Conservation (phyloP, 371 early-diverging fungal species). For the Mortierella sp. region DNA sequence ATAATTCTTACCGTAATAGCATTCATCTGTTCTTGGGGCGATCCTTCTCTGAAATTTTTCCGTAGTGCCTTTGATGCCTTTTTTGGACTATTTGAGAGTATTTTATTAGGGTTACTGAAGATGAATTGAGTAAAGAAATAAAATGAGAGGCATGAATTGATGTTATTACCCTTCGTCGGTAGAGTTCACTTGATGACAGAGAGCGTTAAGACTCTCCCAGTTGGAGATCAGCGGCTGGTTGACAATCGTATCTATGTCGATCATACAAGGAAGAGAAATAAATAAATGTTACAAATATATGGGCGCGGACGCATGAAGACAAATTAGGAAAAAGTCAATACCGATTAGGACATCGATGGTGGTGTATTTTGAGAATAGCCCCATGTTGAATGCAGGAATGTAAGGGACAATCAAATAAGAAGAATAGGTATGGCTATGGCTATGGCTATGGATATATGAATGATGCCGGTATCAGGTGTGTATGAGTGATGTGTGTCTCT, state of each 20-base stretch:
- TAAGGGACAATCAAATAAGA: background rate
- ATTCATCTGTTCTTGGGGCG: slow-evolving; percentile 33
- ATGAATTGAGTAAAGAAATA: background rate
- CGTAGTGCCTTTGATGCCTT: slow-evolving; percentile 34
- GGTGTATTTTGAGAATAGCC: background rate
- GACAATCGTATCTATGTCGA: background rate
- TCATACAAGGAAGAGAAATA: background rate
- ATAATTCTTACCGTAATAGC: slow-evolving; percentile 30
- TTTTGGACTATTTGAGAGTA: slow-evolving; percentile 17
- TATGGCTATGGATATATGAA: too few relatives aligned
- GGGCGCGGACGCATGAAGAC: background rate
- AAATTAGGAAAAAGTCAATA: background rate
- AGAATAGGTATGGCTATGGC: background rate
- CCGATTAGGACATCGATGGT: background rate
- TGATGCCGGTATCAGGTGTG: too few relatives aligned
- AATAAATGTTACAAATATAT: background rate
- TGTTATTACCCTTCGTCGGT: background rate
- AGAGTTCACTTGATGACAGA: background rate
- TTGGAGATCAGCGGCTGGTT: background rate
- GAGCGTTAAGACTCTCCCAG: background rate
- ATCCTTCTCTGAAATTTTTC: slow-evolving; percentile 7
- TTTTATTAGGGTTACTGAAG: background rate
- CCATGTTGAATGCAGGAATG: background rate
- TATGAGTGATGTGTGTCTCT: too few relatives aligned
- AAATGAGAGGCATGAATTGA: too few relatives aligned